A percentile compares a stretch with the other conserved stretches of the same genome.
Conservation (phyloP, 2,329 filamentous ascomycete species). For the Ascochyta lentis region DNA sequence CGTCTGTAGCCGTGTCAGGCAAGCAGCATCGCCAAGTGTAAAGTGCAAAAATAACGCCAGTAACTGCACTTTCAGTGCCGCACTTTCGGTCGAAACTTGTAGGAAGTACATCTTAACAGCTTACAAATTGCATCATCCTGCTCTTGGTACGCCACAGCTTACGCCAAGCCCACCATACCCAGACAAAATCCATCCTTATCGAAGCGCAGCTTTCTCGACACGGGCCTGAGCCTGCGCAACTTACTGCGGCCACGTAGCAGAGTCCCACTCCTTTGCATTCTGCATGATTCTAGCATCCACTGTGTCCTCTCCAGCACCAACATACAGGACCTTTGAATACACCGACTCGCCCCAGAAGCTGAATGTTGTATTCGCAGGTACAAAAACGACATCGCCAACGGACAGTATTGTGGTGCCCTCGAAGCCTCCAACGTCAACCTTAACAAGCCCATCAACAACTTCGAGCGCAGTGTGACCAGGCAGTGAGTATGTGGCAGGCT, state of each 20-base stretch:
- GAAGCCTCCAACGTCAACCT: slow-evolving; percentile 39
- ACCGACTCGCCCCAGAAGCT: slow-evolving; percentile 41
- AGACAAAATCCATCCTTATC: not conserved
- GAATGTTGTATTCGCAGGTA: slow-evolving; percentile 44
- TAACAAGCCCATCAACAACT: slow-evolving; percentile 49
- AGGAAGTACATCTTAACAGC: not conserved
- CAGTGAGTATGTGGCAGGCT: slow-evolving; percentile 31
- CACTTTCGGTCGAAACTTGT: not conserved
- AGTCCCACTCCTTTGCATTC: slow-evolving; percentile 23
- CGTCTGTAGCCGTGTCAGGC: not conserved
- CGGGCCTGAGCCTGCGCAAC: not conserved
- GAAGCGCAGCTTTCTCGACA: not conserved
- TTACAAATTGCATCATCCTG: not conserved
- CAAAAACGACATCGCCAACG: slow-evolving; percentile 51
- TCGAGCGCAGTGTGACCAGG: slow-evolving; percentile 48
- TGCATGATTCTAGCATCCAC: slow-evolving; percentile 25
- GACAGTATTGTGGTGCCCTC: slow-evolving; percentile 40
- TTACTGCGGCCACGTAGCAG: slow-evolving; percentile 23
- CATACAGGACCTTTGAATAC: slow-evolving; percentile 34
- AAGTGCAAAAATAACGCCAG: not conserved
- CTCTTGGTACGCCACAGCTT: not conserved
- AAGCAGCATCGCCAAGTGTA: not conserved
- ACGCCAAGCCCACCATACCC: not conserved
- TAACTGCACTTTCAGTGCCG: not conserved
- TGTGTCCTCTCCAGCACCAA: slow-evolving; percentile 27